Evolutionary conservation across 2,329 filamentous ascomycete species (phyloP).

Genomic region (Pestalotiopsis sp.): DNA sequence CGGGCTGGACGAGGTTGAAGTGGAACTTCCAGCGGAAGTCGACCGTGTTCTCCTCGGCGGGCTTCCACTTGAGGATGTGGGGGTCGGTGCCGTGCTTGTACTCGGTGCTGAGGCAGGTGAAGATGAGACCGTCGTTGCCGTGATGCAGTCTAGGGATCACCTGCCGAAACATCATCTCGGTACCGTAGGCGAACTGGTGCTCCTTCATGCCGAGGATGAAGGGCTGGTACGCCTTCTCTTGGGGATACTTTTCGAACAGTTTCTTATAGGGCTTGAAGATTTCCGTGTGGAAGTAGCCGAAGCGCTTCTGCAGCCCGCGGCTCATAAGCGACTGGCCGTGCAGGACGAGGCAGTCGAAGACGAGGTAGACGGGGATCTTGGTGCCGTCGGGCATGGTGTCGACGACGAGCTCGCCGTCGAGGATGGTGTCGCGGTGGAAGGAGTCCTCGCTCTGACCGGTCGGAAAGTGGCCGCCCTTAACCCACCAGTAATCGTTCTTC

Average conservation of each 20-base stretch:
- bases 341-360: constrained; percentile 90
- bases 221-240: constrained; percentile 70
- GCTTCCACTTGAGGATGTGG: constrained; percentile 98
- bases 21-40: constrained; percentile 83
- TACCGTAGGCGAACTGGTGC: constrained; percentile 86
- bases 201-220: constrained; percentile 87
- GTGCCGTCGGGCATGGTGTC: constrained; percentile 73
- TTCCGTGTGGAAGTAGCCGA: constrained; percentile 82
- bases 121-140: constrained; percentile 95
- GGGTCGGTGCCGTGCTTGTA: constrained; percentile 91
- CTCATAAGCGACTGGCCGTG: constrained; percentile 77
- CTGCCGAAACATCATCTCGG: constrained; percentile 89
- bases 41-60: constrained; percentile 90
- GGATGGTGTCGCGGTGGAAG: constrained; percentile 80
- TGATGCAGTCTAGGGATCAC: constrained; percentile 84
- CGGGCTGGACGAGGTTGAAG: constrained; percentile 74
- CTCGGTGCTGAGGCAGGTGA: constrained; percentile 86
- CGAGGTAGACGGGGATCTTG: constrained; percentile 77
- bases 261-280: constrained; percentile 73
- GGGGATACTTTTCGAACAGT: constrained; percentile 66
- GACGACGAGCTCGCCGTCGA: constrained; percentile 92
- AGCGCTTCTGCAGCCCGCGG: constrained; percentile 81
- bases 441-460: constrained; percentile 62
- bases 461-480: constrained; percentile 77
- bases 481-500: constrained; percentile 94